A percentile compares a stretch with the other conserved stretches of the same genome.
Evolutionary conservation across 164 flowering plant species (phyloP).

Genomic region (Liriodendron chinense): DNA sequence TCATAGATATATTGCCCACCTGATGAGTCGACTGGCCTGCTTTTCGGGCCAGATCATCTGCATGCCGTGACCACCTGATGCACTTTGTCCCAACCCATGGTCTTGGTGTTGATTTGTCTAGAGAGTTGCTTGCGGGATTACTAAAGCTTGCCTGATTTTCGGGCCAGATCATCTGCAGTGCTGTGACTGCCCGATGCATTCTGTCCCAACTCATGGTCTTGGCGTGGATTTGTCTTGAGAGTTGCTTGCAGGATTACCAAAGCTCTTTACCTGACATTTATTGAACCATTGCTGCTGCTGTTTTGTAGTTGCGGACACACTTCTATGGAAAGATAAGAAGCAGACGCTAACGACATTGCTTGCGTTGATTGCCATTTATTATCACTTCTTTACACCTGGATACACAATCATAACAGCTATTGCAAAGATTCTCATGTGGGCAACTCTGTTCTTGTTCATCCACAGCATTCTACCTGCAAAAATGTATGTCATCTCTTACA

Average conservation of each 20-base stretch:
- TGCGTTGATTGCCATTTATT: slow-evolving; percentile 57
- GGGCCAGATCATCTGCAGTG: background rate
- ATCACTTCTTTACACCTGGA: slow-evolving; percentile 63
- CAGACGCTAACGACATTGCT: slow-evolving; percentile 49
- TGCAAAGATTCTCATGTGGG: slow-evolving; percentile 60
- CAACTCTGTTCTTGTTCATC: slow-evolving; percentile 60
- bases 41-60: background rate
- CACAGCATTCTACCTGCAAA: slow-evolving; percentile 73
- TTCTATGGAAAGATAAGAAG: slow-evolving; percentile 87
- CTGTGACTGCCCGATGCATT: background rate
- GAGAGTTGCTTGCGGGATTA: no score
- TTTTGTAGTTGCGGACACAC: slow-evolving; percentile 82
- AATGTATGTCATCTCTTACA: slow-evolving; percentile 44
- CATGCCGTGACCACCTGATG: no score
- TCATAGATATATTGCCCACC: background rate
- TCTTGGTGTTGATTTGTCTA: no score
- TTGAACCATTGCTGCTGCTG: slow-evolving; percentile 8
- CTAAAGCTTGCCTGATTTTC: no score
- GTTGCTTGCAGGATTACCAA: background rate
- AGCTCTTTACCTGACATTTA: background rate
- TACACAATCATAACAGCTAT: slow-evolving; percentile 60
- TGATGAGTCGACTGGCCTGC: background rate
- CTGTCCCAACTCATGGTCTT: background rate
- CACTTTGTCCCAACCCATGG: no score
- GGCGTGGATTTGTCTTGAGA: background rate